A percentile compares a stretch with the other conserved stretches of the same genome.
Conservation (phyloP, 495 filamentous ascomycete genomes). For the Platismatia glauca region DNA sequence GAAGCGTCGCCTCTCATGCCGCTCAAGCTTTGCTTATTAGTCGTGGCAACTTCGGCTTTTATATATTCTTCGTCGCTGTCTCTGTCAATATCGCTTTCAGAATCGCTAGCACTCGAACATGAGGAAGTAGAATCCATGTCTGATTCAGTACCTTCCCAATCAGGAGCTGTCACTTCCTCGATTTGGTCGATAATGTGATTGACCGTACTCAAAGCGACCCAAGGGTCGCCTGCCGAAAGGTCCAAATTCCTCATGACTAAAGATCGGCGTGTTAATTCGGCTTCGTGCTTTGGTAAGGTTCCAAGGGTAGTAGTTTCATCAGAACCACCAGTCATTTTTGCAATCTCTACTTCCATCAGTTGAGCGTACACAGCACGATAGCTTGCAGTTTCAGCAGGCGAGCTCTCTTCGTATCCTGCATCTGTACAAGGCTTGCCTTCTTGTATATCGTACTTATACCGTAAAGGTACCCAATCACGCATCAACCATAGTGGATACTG, state of each 20-base stretch:
- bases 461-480: constrained; percentile 27
- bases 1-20: neutral
- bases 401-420: constrained; percentile 5
- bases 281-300: neutral
- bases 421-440: neutral
- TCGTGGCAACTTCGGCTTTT: neutral
- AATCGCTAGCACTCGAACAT: neutral
- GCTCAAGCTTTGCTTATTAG: neutral
- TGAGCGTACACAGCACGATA: neutral
- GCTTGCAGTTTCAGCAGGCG: neutral
- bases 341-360: neutral
- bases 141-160: neutral
- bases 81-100: neutral
- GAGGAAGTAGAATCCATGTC: neutral
- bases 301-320: neutral
- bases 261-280: neutral
- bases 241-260: neutral
- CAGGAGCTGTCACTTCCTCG: neutral
- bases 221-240: neutral
- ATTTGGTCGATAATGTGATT: neutral
- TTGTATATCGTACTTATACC: neutral
- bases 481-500: constrained; percentile 30
- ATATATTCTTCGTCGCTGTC: neutral
- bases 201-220: neutral
- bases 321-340: neutral